Evolutionary conservation across 148 eudicot genomes (phyloP), one percentile per base, ranked within the genome.

Genomic region (Chenopodium album): DNA sequence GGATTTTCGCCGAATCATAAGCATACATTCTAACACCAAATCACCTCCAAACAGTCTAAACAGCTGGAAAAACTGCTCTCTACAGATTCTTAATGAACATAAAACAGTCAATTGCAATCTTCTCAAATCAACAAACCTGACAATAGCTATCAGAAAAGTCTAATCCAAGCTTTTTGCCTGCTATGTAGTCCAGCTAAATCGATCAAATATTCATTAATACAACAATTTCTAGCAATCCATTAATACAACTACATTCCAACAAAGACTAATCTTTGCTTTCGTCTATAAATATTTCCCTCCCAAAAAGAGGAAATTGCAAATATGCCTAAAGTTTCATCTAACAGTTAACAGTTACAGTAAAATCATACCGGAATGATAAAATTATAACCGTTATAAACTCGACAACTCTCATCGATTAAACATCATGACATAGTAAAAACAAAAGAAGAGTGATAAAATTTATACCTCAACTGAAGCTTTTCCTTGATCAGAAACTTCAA

Each of bases 401-500:
- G n/a, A 32, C 46, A 34, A 32, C 71, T 5, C 11, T 7, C 31
- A 5, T 65, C 10, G 11, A 65, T 41, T 41, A 41, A 41, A 41
- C 44, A 37, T 37, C 44, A 37, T 41, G 44, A 41, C 44, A 37
- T 6, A 4, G 26, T 3, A 64, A 63, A 64, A 29, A 26, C 26
- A 64, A 64, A 64, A 64, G 31, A 64, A 10, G 44, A 41, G 4
- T 50, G 54, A 50, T 50, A 14, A 14, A 14, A 64, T 54, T 28
- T 46, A 17, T 86, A 95, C 99, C 98, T 89, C 85, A 85, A 95
- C 90, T 84, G 88, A 87, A 76, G 98, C 98, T 16, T 85, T 83
- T 23, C 99, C 99, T 34, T 86, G 78, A 88, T 95, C 99, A 14
- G 97, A 84, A 82, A 95, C 85, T 67, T 82, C 59, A 87, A 90